A percentile compares a stretch with the other conserved stretches of the same genome.
These are phyloP conservation scores for Colletotrichum coccodes DNA, from an alignment of 2,329 filamentous ascomycete species.

Conservation along the genomic window DNA sequence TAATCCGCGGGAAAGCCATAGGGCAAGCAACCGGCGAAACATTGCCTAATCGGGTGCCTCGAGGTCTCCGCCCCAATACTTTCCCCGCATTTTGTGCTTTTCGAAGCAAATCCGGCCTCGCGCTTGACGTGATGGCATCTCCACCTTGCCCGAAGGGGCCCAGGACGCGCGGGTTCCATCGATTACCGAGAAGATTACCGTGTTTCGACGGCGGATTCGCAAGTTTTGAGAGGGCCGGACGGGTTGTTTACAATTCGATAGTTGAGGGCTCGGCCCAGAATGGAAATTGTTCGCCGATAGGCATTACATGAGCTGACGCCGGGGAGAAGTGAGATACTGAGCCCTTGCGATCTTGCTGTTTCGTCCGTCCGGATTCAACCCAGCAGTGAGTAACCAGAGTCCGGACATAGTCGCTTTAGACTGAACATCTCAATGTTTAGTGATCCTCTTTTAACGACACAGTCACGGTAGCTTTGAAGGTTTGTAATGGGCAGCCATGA, in stretches of 20 bases:
- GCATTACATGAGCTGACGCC: no score
- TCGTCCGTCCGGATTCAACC: no score
- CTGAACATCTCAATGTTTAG: no score
- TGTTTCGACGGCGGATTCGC: background rate
- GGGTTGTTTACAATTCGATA: background rate
- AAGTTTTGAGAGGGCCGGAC: background rate
- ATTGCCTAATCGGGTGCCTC: background rate
- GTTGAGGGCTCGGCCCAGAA: no score
- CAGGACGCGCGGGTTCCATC: background rate
- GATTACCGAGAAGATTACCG: background rate
- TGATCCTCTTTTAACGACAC: no score
- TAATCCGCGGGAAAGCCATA: constrained; percentile 13
- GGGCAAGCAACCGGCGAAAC: background rate
- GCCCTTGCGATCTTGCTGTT: no score
- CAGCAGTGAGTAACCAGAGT: no score
- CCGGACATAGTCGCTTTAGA: no score
- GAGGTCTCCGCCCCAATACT: background rate
- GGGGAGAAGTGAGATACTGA: no score
- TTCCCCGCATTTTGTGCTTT: constrained; percentile 2
- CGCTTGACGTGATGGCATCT: constrained; percentile 10
- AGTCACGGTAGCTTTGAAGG: no score
- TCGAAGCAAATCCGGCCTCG: constrained; percentile 6
- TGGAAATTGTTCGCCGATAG: no score
- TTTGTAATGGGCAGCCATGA: no score
- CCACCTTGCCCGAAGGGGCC: background rate